Conservation (phyloP, 805 yeast species). For the Starmerella floricola region DNA sequence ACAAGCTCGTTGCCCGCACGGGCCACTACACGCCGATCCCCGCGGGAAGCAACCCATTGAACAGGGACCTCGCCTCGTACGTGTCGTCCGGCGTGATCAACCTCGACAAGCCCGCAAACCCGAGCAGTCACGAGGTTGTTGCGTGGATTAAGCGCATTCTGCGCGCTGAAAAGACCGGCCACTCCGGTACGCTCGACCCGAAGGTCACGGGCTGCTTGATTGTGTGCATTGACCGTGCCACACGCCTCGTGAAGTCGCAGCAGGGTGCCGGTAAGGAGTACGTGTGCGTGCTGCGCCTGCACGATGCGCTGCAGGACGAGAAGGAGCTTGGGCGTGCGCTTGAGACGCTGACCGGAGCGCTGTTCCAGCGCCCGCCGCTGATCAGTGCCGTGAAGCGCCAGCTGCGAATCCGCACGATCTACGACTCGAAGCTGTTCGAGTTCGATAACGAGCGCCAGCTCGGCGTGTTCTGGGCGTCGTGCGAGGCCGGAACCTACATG, state of each 20-base stretch:
- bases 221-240: constrained; percentile 96
- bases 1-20: constrained; percentile 83
- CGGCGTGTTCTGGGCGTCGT: constrained; percentile 98
- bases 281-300: constrained; percentile 92
- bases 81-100: constrained; percentile 92
- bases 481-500: constrained; percentile 99
- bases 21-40: constrained; percentile 98
- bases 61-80: constrained; percentile 83
- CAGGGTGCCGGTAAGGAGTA: constrained; percentile 99
- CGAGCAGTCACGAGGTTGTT: constrained; percentile 97
- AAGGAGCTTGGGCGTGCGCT: constrained; percentile 76
- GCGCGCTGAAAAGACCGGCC: constrained; percentile 95
- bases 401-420: constrained; percentile 93
- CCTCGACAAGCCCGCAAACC: constrained; percentile 95
- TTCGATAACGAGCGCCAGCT: constrained; percentile 93
- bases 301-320: constrained; percentile 82
- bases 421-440: constrained; percentile 89
- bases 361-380: constrained; percentile 98
- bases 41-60: constrained; percentile 84
- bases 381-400: constrained; percentile 99
- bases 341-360: constrained; percentile 94
- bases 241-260: constrained; percentile 94
- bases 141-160: constrained; percentile 97
- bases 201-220: constrained; percentile 97
- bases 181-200: constrained; percentile 97